Conservation (phyloP, 345 rosid species). For the Erysimum cheiranthoides region DNA sequence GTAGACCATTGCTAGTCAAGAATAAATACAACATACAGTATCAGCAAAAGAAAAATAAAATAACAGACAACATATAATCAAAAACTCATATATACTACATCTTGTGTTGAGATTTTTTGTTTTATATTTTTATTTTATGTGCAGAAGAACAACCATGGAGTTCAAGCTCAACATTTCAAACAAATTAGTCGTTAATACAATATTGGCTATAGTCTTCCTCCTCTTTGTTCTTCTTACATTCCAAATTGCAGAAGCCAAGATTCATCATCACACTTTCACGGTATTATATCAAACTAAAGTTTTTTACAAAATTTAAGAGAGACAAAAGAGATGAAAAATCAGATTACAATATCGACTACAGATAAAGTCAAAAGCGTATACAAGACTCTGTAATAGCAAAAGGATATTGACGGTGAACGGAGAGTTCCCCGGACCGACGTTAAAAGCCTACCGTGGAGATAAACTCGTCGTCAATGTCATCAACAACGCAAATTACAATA, state of each 20-base stretch:
- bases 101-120: background rate
- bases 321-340: background rate
- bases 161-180: slow-evolving; percentile 13
- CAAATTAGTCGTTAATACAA: background rate
- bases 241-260: slow-evolving; percentile 27
- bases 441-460: slow-evolving; percentile 54
- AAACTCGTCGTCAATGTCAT: slow-evolving; percentile 51
- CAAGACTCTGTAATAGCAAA: slow-evolving; percentile 52
- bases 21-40: background rate
- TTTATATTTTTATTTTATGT: background rate
- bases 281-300: slow-evolving; percentile 15
- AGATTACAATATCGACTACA: slow-evolving; percentile 13
- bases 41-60: background rate
- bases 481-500: slow-evolving; percentile 53
- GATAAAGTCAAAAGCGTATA: slow-evolving; percentile 47
- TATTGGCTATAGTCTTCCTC: slow-evolving; percentile 7
- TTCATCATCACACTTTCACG: slow-evolving; percentile 40
- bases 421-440: slow-evolving; percentile 55
- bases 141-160: slow-evolving; percentile 20
- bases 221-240: slow-evolving; percentile 19
- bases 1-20: background rate
- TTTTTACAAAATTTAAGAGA: background rate
- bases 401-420: slow-evolving; percentile 55
- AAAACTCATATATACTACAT: background rate
- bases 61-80: background rate